Evolutionary conservation across 768 basidiomycete genomes (phyloP).

Genomic region (Tylopilus felleus): DNA sequence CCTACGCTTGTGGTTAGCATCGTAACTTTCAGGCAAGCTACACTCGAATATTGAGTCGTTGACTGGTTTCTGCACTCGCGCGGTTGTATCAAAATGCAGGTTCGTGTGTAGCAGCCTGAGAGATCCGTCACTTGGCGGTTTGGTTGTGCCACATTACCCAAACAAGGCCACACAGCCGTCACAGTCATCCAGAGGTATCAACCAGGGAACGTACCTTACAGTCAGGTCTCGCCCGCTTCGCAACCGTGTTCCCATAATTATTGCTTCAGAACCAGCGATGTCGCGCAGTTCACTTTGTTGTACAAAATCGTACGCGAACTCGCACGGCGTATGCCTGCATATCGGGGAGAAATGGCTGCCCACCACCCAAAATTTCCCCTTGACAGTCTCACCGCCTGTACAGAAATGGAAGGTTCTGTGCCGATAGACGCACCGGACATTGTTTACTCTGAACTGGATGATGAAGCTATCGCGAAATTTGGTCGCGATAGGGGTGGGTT

Average conservation of each 20-base stretch:
- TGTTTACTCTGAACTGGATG: constrained; percentile 33
- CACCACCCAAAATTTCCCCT: constrained; percentile 30
- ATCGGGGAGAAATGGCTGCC: constrained; percentile 19
- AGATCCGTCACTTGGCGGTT: background rate
- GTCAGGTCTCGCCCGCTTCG: constrained; percentile 32
- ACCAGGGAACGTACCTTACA: constrained; percentile 20
- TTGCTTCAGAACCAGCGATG: no score
- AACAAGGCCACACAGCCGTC: constrained; percentile 29
- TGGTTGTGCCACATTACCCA: constrained; percentile 26
- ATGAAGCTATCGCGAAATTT: constrained; percentile 31
- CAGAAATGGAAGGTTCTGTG: constrained; percentile 17
- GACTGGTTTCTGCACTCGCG: background rate
- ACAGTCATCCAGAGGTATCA: constrained; percentile 35
- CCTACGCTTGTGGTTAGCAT: background rate
- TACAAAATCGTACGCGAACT: constrained; percentile 59
- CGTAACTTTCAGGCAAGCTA: background rate
- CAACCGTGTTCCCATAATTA: no score
- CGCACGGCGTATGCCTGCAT: constrained; percentile 46
- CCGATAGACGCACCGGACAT: constrained; percentile 30
- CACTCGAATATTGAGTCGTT: background rate
- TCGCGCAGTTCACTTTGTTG: constrained; percentile 22
- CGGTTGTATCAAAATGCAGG: constrained; percentile 4
- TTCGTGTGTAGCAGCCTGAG: no score
- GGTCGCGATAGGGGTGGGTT: constrained; percentile 16
- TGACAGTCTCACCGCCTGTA: constrained; percentile 28